These are phyloP conservation scores for Geotrichum klebahnii DNA, from an alignment of 1,139 yeast genomes.

Conservation along the genomic window DNA sequence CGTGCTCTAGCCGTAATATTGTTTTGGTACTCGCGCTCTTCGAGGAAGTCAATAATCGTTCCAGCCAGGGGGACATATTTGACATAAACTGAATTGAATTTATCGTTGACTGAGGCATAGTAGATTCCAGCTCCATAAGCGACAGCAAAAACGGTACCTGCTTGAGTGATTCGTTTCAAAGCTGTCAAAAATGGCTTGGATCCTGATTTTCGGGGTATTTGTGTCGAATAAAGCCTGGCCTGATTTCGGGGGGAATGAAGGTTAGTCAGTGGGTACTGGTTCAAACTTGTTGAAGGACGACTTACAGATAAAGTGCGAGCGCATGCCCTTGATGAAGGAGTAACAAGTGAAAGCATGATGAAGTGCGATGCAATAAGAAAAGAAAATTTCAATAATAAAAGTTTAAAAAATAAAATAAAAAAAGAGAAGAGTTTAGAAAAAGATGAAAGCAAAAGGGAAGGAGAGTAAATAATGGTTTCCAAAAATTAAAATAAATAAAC, in stretches of 20 bases:
- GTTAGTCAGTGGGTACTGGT: conserved; percentile 1
- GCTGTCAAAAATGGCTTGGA: conserved; percentile 7
- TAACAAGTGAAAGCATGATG: neutral
- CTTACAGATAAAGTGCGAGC: neutral
- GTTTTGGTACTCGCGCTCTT: conserved; percentile 30
- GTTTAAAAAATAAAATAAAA: too few species aligned
- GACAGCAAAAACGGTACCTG: conserved; percentile 7
- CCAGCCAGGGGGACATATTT: conserved; percentile 30
- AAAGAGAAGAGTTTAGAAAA: neutral
- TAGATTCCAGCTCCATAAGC: conserved; percentile 17
- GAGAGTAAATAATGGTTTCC: neutral
- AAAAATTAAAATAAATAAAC: too few species aligned
- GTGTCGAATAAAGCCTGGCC: conserved; percentile 7
- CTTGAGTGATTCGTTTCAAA: conserved; percentile 8
- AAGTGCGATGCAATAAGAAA: neutral
- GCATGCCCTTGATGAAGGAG: neutral
- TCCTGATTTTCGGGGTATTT: neutral
- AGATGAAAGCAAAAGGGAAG: neutral
- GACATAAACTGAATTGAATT: conserved; percentile 22
- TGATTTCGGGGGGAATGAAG: conserved; percentile 3
- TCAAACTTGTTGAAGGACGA: neutral
- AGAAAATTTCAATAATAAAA: too few species aligned
- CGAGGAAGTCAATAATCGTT: conserved; percentile 29
- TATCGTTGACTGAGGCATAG: conserved; percentile 14
- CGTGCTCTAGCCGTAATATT: conserved; percentile 23